Conservation (phyloP, 306 rosid species). For the Acacia confusa region DNA sequence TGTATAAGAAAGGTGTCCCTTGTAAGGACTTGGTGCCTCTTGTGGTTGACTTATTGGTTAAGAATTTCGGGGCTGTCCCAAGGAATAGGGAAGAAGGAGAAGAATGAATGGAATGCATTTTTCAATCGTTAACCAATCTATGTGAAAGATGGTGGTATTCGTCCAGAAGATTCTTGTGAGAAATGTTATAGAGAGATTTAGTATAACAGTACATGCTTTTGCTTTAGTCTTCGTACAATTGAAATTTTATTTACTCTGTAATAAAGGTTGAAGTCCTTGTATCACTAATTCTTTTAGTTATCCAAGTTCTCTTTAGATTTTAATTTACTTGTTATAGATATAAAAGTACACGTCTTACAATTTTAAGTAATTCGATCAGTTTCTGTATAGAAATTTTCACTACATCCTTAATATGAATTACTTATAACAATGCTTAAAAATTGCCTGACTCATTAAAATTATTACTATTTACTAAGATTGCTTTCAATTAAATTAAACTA, state of each 20-base stretch:
- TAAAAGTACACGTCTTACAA: not conserved
- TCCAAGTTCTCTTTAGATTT: not conserved
- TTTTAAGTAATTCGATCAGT: not conserved
- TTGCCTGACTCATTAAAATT: not conserved
- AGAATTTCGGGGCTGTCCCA: slow-evolving; percentile 78
- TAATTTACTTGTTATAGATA: not conserved
- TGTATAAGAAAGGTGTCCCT: slow-evolving; percentile 85
- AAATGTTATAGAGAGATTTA: not conserved
- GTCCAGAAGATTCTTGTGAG: not conserved
- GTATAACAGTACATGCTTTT: not conserved
- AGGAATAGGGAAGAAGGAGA: slow-evolving; percentile 80
- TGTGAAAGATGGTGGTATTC: not conserved
- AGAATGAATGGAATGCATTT: slow-evolving; percentile 32
- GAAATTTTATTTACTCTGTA: not conserved
- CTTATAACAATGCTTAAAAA: not conserved
- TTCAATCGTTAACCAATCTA: not conserved
- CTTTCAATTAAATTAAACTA: too few species aligned
- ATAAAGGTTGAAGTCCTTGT: not conserved
- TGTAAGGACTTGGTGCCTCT: slow-evolving; percentile 88
- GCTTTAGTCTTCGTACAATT: not conserved
- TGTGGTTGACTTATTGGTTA: slow-evolving; percentile 69
- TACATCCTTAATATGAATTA: not conserved
- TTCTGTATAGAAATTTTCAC: not conserved
- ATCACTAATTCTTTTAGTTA: not conserved
- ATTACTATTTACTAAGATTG: too few species aligned